A percentile compares a stretch with the other conserved stretches of the same genome.
Evolutionary conservation across 2,329 filamentous ascomycete genomes (phyloP).

Genomic region (Fulvia fulva): DNA sequence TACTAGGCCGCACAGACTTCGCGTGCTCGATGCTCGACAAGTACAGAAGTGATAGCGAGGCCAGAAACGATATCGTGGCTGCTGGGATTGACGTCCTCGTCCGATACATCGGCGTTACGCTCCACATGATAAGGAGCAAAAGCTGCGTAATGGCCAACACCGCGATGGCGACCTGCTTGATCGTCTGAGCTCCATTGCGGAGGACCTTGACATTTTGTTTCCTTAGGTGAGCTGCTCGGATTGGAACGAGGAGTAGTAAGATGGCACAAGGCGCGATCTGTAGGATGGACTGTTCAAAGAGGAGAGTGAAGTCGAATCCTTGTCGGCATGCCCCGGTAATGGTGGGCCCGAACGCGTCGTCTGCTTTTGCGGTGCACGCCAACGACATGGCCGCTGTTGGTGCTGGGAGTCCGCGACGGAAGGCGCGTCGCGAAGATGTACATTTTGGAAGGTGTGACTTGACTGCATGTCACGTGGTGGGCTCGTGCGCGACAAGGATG

Average conservation of each 20-base stretch:
- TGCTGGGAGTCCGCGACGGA: too few species aligned
- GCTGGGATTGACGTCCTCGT: conserved; percentile 18
- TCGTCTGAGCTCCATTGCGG: conserved; percentile 7
- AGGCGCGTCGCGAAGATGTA: not conserved
- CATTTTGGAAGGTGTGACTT: too few species aligned
- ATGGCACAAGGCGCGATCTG: conserved; percentile 20
- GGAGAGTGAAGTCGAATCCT: conserved; percentile 26
- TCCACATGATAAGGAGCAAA: conserved; percentile 17
- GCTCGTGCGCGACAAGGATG: too few species aligned
- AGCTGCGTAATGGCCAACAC: conserved; percentile 16
- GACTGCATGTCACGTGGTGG: too few species aligned
- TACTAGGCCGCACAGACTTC: conserved; percentile 16
- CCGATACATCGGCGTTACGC: conserved; percentile 9
- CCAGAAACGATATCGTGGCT: conserved; percentile 15
- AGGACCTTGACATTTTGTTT: conserved; percentile 18
- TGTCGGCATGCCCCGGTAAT: conserved; percentile 13
- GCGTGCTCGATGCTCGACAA: conserved; percentile 20
- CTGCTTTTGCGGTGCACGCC: conserved; percentile 12
- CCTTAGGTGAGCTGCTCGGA: conserved; percentile 14
- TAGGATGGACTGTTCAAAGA: conserved; percentile 25
- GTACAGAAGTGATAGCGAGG: conserved; percentile 17
- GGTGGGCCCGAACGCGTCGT: conserved; percentile 19
- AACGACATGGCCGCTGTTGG: too few species aligned
- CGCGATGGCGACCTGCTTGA: conserved; percentile 16
- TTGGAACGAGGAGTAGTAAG: conserved; percentile 15